These are phyloP conservation scores for Strobilomyces echinocephalus DNA, from an alignment of 768 basidiomycete genomes.

Conservation along the genomic window DNA sequence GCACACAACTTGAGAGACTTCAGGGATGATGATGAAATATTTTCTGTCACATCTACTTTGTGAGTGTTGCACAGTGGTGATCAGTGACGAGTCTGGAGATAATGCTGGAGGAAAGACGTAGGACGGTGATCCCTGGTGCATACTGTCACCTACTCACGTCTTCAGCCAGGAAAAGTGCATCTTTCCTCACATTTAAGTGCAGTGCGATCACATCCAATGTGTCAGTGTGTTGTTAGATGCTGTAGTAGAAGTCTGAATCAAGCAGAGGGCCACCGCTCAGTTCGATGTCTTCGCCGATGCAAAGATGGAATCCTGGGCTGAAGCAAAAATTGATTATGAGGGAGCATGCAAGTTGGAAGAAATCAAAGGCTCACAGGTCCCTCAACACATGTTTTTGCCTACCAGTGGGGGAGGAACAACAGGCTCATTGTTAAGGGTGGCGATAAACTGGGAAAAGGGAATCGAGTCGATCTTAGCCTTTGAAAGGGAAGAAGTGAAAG, in stretches of 20 bases:
- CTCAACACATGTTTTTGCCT: slow-evolving; percentile 19
- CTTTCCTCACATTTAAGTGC: not conserved
- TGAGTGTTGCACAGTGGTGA: not conserved
- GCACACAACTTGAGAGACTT: not conserved
- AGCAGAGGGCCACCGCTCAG: slow-evolving; percentile 13
- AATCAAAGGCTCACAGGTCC: slow-evolving; percentile 18
- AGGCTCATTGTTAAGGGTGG: too few species aligned
- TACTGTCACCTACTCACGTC: slow-evolving; percentile 15
- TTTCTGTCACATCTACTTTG: not conserved
- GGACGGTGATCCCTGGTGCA: slow-evolving; percentile 3
- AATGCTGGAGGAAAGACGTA: slow-evolving; percentile 11
- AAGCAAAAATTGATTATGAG: slow-evolving; percentile 11
- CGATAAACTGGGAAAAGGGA: too few species aligned
- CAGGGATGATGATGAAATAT: not conserved
- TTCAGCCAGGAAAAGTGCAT: not conserved
- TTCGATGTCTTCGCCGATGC: not conserved
- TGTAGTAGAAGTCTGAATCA: not conserved
- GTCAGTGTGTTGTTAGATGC: not conserved
- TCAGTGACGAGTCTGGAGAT: slow-evolving; percentile 26
- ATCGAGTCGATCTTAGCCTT: too few species aligned
- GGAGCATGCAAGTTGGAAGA: not conserved
- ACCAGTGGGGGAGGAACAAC: slow-evolving; percentile 17
- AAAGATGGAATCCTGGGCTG: not conserved
- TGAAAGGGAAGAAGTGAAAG: too few species aligned
- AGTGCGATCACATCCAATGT: not conserved